phyloP scores from a whole-genome alignment of 805 yeast genomes.

The Ogataea ramenticola region DNA sequence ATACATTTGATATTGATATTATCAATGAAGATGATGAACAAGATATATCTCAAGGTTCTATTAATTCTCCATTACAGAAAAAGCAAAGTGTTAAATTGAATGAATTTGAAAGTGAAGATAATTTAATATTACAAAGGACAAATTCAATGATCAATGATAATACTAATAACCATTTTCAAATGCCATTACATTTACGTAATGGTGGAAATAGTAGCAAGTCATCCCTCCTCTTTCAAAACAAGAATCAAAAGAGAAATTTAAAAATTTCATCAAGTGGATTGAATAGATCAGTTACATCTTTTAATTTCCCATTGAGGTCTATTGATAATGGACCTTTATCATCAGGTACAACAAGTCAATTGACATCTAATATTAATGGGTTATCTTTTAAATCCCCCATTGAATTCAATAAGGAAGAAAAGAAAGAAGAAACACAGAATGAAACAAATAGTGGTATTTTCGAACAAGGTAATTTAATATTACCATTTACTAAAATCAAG shows the following conservation, averaged over 20 bases:
- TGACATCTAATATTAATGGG: constrained; percentile 18
- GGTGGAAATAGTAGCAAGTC: too few relatives aligned
- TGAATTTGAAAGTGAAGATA: background rate
- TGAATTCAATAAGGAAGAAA: background rate
- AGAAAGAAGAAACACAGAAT: background rate
- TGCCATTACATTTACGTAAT: background rate
- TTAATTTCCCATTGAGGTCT: background rate
- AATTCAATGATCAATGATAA: too few relatives aligned
- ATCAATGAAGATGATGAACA: background rate
- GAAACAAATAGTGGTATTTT: background rate
- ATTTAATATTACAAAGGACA: too few relatives aligned
- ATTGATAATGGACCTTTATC: background rate
- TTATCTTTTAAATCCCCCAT: constrained; percentile 9
- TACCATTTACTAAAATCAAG: constrained; percentile 27
- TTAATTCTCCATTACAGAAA: constrained; percentile 34
- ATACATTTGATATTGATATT: background rate
- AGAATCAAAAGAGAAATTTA: constrained; percentile 1
- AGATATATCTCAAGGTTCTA: constrained; percentile 13
- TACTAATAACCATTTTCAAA: background rate
- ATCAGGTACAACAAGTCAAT: constrained; percentile 11
- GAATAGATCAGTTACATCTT: background rate
- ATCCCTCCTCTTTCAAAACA: background rate
- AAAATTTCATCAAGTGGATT: background rate
- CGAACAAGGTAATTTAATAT: constrained; percentile 12
- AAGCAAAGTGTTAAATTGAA: constrained; percentile 10